Evolutionary conservation across 192 early-diverging fungal species (phyloP).

Genomic region (Coemansia sp.): DNA sequence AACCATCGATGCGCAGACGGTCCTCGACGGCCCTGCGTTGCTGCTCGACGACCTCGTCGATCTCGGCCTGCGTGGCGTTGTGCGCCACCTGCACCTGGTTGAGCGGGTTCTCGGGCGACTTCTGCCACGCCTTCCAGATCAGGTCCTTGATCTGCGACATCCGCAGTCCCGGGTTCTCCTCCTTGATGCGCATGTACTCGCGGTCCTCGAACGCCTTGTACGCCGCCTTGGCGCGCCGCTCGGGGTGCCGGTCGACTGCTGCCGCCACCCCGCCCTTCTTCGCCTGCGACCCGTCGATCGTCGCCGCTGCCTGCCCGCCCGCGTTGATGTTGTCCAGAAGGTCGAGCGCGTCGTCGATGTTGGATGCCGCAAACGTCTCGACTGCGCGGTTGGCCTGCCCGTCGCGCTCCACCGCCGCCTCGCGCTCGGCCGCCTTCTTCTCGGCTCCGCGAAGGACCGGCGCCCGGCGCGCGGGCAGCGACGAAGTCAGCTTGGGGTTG

Average conservation of each 20-base stretch:
- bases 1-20: conserved; percentile 21
- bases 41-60: conserved; percentile 46
- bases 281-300: conserved; percentile 10
- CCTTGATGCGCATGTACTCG: conserved; percentile 68
- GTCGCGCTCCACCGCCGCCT: conserved; percentile 2
- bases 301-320: conserved; percentile 14
- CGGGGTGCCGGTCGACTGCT: conserved; percentile 82
- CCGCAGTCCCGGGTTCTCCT: conserved; percentile 76
- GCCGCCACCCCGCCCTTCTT: conserved; percentile 40
- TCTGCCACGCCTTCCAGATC: conserved; percentile 73
- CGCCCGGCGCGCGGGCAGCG: conserved; percentile 1
- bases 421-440: conserved; percentile 20
- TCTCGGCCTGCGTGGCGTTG: conserved; percentile 67
- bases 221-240: conserved; percentile 79
- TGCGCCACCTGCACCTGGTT: conserved; percentile 72
- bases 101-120: conserved; percentile 74
- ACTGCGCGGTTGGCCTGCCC: conserved; percentile 15
- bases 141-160: conserved; percentile 74
- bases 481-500: conserved; percentile 9
- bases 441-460: conserved; percentile 11
- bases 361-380: conserved; percentile 71
- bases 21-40: conserved; percentile 40
- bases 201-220: conserved; percentile 65
- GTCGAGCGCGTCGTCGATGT: conserved; percentile 84
- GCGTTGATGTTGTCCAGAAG: conserved; percentile 55